Conservation (phyloP, 2,329 filamentous ascomycete species). For the Cryoendolithus antarcticus region DNA sequence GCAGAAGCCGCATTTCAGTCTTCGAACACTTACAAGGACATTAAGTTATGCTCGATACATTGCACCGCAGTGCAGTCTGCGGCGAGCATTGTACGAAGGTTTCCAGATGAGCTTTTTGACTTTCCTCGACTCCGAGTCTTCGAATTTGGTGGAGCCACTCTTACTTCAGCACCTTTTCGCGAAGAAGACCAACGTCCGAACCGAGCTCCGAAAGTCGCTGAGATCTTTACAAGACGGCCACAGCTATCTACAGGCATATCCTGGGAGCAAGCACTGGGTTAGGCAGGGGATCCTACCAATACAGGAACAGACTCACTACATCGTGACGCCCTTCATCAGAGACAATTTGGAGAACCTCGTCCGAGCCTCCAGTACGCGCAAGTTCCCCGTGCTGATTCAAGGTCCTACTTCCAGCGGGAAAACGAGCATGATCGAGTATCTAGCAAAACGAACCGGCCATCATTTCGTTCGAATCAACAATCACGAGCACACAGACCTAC, state of each 20-base stretch:
- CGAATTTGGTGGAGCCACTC: slow-evolving; percentile 62
- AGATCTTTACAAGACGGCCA: slow-evolving; percentile 64
- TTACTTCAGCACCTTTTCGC: slow-evolving; percentile 71
- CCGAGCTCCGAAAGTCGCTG: slow-evolving; percentile 66
- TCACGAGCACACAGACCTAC: slow-evolving; percentile 94
- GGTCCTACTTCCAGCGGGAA: slow-evolving; percentile 96
- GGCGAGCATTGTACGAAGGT: slow-evolving; percentile 81
- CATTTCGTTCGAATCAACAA: slow-evolving; percentile 99
- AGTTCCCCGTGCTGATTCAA: slow-evolving; percentile 89
- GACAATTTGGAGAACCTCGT: slow-evolving; percentile 91
- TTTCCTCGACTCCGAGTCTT: slow-evolving; percentile 69
- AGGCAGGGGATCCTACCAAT: slow-evolving; percentile 57
- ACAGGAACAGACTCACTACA: slow-evolving; percentile 75
- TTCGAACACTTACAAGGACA: slow-evolving; percentile 83
- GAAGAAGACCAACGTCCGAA: slow-evolving; percentile 54
- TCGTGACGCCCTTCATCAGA: slow-evolving; percentile 90
- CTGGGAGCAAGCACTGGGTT: slow-evolving; percentile 49
- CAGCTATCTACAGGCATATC: slow-evolving; percentile 52
- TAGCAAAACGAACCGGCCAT: slow-evolving; percentile 93
- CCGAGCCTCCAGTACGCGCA: slow-evolving; percentile 77
- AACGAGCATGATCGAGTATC: slow-evolving; percentile 98
- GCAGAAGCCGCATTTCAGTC: slow-evolving; percentile 91
- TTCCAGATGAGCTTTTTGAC: slow-evolving; percentile 98
- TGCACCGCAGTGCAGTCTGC: slow-evolving; percentile 68
- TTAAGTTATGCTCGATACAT: slow-evolving; percentile 81